A percentile compares a stretch with the other conserved stretches of the same genome.
phyloP scores from a whole-genome alignment of 352 stramenopile species.

The Pythium monospermum region DNA sequence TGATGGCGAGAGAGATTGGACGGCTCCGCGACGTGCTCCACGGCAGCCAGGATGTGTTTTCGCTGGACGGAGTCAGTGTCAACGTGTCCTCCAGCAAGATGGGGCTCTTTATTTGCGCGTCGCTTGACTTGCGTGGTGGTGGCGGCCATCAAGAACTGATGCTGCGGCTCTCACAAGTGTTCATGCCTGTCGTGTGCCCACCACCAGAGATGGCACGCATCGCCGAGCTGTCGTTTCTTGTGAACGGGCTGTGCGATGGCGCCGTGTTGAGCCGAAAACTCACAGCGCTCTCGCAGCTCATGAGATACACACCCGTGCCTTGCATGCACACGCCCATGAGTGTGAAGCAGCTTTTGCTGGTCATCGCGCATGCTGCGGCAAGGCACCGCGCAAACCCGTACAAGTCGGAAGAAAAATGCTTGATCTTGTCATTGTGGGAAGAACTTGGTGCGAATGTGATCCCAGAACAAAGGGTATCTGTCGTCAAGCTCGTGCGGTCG shows the following conservation, averaged over 20 bases:
- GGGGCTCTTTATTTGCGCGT: conserved; percentile 32
- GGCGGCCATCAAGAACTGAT: conserved; percentile 37
- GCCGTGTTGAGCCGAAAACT: conserved; percentile 39
- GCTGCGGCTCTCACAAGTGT: conserved; percentile 33
- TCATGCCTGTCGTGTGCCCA: conserved; percentile 38
- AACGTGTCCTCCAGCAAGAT: conserved; percentile 33
- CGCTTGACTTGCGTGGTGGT: conserved; percentile 24
- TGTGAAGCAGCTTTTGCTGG: conserved; percentile 23
- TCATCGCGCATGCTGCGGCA: conserved; percentile 18
- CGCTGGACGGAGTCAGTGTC: conserved; percentile 29
- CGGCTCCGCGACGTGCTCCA: conserved; percentile 42
- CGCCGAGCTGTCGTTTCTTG: conserved; percentile 29
- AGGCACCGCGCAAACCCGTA: conserved; percentile 12
- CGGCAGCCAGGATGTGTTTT: conserved; percentile 25
- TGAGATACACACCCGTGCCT: conserved; percentile 23
- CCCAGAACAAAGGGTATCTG: conserved; percentile 31
- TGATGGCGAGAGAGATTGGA: conserved; percentile 41
- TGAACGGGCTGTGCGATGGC: conserved; percentile 39
- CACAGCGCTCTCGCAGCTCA: conserved; percentile 23
- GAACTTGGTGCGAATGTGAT: conserved; percentile 37
- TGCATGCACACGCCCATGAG: conserved; percentile 17
- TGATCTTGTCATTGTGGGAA: conserved; percentile 47
- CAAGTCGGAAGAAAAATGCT: conserved; percentile 35
- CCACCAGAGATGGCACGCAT: conserved; percentile 27
- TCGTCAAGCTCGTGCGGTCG: conserved; percentile 35